Conservation (phyloP, 495 filamentous ascomycete genomes). For the Aspergillus hancockii region DNA sequence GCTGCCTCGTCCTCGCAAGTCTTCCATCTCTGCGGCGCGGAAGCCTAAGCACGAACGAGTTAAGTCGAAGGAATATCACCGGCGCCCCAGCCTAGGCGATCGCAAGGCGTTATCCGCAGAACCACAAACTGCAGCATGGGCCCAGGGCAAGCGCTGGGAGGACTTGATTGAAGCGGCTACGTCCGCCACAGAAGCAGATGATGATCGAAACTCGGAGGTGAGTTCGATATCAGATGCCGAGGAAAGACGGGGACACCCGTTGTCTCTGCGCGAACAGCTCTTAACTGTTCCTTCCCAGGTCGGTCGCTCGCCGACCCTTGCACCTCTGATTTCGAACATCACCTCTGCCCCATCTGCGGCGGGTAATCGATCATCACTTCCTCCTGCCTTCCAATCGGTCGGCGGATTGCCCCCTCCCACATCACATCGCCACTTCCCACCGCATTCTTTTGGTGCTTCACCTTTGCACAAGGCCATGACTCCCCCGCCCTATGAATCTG, state of each 20-base stretch:
- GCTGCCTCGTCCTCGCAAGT: slow-evolving; percentile 72
- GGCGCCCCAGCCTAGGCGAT: slow-evolving; percentile 70
- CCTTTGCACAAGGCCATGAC: slow-evolving; percentile 84
- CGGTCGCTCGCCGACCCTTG: slow-evolving; percentile 68
- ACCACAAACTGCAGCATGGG: slow-evolving; percentile 65
- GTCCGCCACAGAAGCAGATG: slow-evolving; percentile 83
- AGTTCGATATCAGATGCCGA: slow-evolving; percentile 13
- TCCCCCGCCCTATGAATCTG: slow-evolving; percentile 69
- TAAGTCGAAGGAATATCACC: slow-evolving; percentile 66
- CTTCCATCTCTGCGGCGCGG: slow-evolving; percentile 71
- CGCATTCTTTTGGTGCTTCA: slow-evolving; percentile 79
- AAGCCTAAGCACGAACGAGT: slow-evolving; percentile 75
- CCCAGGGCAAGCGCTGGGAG: slow-evolving; percentile 88
- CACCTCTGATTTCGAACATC: slow-evolving; percentile 43
- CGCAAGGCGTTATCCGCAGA: slow-evolving; percentile 85
- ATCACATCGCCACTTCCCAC: slow-evolving; percentile 55
- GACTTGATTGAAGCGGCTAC: slow-evolving; percentile 90
- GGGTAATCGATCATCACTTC: slow-evolving; percentile 74
- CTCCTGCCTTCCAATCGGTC: slow-evolving; percentile 56
- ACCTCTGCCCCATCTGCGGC: slow-evolving; percentile 39
- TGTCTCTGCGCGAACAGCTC: slow-evolving; percentile 1
- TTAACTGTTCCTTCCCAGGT: slow-evolving; percentile 20
- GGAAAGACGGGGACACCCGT: not conserved
- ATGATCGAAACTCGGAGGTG: slow-evolving; percentile 71
- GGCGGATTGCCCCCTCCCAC: slow-evolving; percentile 38